Conservation (phyloP, 2,329 filamentous ascomycete genomes). For the Fusarium verrucosum region DNA sequence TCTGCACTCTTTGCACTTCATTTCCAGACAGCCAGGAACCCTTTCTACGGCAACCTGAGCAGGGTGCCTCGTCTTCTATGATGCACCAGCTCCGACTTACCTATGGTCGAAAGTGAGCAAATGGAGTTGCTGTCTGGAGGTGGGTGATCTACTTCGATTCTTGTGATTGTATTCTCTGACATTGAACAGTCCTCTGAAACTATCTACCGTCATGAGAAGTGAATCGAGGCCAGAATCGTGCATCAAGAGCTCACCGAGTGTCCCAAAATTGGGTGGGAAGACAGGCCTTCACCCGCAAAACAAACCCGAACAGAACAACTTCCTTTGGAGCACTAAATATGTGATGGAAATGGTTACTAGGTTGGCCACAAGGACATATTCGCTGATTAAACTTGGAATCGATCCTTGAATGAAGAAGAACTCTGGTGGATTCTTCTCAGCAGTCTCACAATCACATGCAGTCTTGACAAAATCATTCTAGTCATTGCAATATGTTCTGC, state of each 20-base stretch:
- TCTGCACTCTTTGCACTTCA: neutral
- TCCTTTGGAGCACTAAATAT: neutral
- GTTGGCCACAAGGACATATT: neutral
- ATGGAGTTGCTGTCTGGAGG: neutral
- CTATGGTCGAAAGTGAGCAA: neutral
- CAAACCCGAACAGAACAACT: too few species aligned
- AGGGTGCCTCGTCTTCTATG: neutral
- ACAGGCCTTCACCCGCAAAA: too few species aligned
- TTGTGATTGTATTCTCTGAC: fast-evolving
- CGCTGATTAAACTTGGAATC: too few species aligned
- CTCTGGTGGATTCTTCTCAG: neutral
- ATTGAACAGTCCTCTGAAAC: fast-evolving
- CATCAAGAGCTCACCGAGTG: neutral
- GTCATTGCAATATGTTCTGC: neutral
- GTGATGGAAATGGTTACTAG: fast-evolving
- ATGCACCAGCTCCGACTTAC: neutral
- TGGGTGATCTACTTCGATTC: fast-evolving
- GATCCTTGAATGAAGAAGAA: too few species aligned
- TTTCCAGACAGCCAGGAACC: slow-evolving; percentile 1
- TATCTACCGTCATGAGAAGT: fast-evolving
- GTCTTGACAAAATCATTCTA: fast-evolving
- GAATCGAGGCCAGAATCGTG: neutral
- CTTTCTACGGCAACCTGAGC: neutral
- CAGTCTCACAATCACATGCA: neutral
- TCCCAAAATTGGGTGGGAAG: too few species aligned